Percentiles rank a stretch among this genome's conserved stretches.
Evolutionary conservation across 768 basidiomycete genomes (phyloP).

Genomic region (Myochromella boudieri): DNA sequence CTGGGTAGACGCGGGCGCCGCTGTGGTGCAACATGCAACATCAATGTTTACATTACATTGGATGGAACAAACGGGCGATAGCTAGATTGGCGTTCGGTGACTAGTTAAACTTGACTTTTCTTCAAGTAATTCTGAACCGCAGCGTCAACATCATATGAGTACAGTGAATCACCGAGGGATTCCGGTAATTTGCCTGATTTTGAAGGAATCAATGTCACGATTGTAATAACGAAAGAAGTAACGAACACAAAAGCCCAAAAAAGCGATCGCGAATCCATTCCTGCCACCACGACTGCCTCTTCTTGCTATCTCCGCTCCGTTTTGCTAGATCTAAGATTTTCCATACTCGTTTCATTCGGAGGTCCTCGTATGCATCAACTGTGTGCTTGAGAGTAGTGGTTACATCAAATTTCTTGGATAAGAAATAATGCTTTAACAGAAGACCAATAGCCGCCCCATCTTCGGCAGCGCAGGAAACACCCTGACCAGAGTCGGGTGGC

Average conservation of each 20-base stretch:
- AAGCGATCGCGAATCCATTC: slow-evolving; percentile 32
- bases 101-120: no score
- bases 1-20: no score
- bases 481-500: slow-evolving; percentile 43
- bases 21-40: no score
- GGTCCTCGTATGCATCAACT: slow-evolving; percentile 29
- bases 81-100: no score
- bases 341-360: slow-evolving; percentile 32
- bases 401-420: slow-evolving; percentile 6
- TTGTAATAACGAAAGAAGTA: background rate
- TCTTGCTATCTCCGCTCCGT: slow-evolving; percentile 29
- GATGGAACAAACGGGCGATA: no score
- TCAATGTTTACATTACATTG: no score
- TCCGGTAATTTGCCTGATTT: slow-evolving; percentile 29
- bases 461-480: slow-evolving; percentile 39
- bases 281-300: slow-evolving; percentile 27
- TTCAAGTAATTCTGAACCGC: slow-evolving; percentile 23
- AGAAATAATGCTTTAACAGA: slow-evolving; percentile 31
- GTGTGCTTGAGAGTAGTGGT: slow-evolving; percentile 19
- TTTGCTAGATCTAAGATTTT: slow-evolving; percentile 33
- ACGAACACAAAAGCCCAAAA: slow-evolving; percentile 32
- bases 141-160: slow-evolving; percentile 26
- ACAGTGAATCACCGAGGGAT: slow-evolving; percentile 24
- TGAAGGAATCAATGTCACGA: background rate
- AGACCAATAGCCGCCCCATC: slow-evolving; percentile 36